A percentile compares a stretch with the other conserved stretches of the same genome.
phyloP scores from a whole-genome alignment of 805 yeast species.

The Soucietia sequanensis region DNA sequence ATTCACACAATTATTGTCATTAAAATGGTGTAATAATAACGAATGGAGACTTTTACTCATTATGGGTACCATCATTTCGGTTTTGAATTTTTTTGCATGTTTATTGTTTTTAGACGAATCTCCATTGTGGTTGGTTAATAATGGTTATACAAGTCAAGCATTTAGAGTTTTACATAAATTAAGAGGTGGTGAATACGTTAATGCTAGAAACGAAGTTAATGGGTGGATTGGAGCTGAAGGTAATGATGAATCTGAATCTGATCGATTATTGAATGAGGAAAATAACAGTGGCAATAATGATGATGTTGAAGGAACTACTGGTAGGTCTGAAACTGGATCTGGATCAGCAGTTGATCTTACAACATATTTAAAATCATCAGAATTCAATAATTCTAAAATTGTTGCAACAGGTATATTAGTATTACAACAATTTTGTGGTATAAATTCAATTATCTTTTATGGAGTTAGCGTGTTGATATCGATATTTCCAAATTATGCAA shows the following conservation, averaged over 20 bases:
- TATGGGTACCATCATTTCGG: conserved; percentile 57
- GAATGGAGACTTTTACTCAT: conserved; percentile 74
- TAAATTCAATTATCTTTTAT: conserved; percentile 88
- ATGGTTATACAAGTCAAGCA: conserved; percentile 46
- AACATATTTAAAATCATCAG: conserved; percentile 49
- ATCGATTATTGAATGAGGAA: conserved; percentile 10
- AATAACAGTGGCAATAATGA: conserved; percentile 9
- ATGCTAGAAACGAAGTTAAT: conserved; percentile 35
- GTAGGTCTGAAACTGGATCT: neutral
- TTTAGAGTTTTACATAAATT: conserved; percentile 32
- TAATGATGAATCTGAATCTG: conserved; percentile 9
- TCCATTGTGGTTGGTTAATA: conserved; percentile 74
- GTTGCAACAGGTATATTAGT: conserved; percentile 72
- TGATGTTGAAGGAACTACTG: conserved; percentile 8
- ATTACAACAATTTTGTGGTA: conserved; percentile 91
- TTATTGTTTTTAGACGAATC: conserved; percentile 59
- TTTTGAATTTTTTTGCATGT: conserved; percentile 42
- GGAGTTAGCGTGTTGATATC: conserved; percentile 83
- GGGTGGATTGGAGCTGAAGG: conserved; percentile 29
- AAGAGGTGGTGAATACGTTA: conserved; percentile 38
- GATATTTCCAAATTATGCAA: conserved; percentile 69
- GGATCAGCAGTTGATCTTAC: conserved; percentile 20
- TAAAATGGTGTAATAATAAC: conserved; percentile 58
- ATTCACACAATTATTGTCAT: conserved; percentile 72
- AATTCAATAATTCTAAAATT: conserved; percentile 55